Evolutionary conservation across 345 rosid genomes (phyloP), one percentile per base, ranked within the genome.

Genomic region (Sonneratia caseolaris): DNA sequence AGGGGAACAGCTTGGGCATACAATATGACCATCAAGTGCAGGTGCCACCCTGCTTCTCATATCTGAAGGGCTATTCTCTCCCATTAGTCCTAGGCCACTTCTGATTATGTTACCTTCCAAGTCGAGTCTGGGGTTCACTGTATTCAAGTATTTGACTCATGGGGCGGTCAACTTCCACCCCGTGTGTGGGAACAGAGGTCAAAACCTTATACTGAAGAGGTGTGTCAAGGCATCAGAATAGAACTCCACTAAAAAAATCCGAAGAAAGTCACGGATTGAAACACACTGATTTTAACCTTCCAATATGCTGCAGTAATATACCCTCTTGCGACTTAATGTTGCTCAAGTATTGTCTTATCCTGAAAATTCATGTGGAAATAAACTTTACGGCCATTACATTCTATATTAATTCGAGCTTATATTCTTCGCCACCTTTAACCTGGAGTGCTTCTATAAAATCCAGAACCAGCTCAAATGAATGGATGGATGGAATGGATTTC

Each of bases 131-230:
- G 97, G 75, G 98, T 93, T 73, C 91, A 93, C 51, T 93, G 97
- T 76, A 88, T 93, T 68, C 97, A 93, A 80, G 91, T 93, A 78
- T 93, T 93, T 70, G 96, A 93, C 81, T 93, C 96, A 3, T 93
- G 98, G 97, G 98, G 97, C 76, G 97, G 98, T 19, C 98, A 91
- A 71, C 82, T 93, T 49, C 88, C 97, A 22, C 98, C 97, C 5
- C 78, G 84, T 38, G 84, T 93, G 91, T 91, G 98, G 98, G 93
- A 91, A 61, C 55, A 68, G 14, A 91, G 98, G 98, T 91, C 96
- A 21, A 89, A 86, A 80, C 96, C 97, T 37, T 88, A 88, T 77
- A 91, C 91, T 70, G 80, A 81, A 76, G 89, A 93, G 96, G 97
- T 91, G 78, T 72, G 19, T 19, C 68, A 13, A 22, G 37, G 43